Evolutionary conservation across 306 rosid genomes (phyloP).

Genomic region (Trifolium fragiferum): DNA sequence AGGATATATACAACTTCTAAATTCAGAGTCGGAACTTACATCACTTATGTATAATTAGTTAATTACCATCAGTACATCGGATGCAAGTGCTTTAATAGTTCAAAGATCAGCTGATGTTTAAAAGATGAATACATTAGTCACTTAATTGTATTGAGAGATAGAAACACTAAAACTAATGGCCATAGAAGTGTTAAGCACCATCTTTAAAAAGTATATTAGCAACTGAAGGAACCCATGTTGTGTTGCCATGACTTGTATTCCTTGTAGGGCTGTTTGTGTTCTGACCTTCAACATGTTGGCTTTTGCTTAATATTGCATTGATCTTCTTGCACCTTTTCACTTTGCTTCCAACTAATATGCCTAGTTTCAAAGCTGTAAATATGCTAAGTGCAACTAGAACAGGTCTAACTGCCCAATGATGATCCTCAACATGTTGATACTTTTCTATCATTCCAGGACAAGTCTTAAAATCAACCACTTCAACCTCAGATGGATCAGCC

Average conservation of each 20-base stretch:
- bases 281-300: constrained; percentile 57
- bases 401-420: constrained; percentile 91
- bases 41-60: no score
- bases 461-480: constrained; percentile 62
- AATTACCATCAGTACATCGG: no score
- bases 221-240: constrained; percentile 78
- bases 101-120: no score
- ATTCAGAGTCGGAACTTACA: no score
- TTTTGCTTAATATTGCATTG: constrained; percentile 49
- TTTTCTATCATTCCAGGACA: constrained; percentile 75
- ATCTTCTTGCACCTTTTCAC: constrained; percentile 56
- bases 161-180: no score
- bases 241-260: constrained; percentile 32
- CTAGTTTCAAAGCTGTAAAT: constrained; percentile 74
- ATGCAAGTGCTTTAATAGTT: no score
- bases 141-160: no score
- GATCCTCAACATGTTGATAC: constrained; percentile 90
- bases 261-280: constrained; percentile 45
- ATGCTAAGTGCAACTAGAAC: constrained; percentile 70
- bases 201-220: constrained; percentile 71
- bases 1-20: no score
- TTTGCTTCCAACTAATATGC: constrained; percentile 63
- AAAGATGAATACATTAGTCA: no score
- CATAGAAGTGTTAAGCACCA: constrained; percentile 45
- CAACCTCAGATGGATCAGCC: constrained; percentile 93